Evolutionary conservation across 148 eudicot species (phyloP), one percentile per base, ranked within the genome.

Genomic region (Fagopyrum esculentum): DNA sequence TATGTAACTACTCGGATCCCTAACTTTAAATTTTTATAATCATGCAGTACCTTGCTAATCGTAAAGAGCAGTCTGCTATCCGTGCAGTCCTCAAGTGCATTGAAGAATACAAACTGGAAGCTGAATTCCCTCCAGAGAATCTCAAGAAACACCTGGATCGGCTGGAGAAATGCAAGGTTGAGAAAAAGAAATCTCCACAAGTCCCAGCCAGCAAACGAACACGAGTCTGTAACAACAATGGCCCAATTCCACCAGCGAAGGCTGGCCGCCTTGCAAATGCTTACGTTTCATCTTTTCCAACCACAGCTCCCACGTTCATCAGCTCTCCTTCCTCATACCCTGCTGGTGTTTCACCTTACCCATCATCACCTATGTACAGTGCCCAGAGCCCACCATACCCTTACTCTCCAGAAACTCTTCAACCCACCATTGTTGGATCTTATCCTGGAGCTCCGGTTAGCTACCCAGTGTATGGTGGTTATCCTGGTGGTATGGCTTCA

Each of bases 191-290:
- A 85, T 86, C 93, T 17, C 79, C 91, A 30, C 80, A 89, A 50
- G 82, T 83, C 50, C 91, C 93, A 8, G 96, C 97, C 64, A 88
- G 88, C 87, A 91, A 91, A 71, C 78, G 98, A 46, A 94, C 93
- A 45, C 83, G 98, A 49, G 93, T 85, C 48, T 87, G 89, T 82
- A 88, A 83, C 78, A 89, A 92, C 1, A 89, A 91, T 1, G 97
- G 98, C 43, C 91, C 97, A 13, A 88, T 91, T 94, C 98, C 95
- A 6, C 98, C 97, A 50, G 97, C 98, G 77, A 93, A 93, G 89
- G 98, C 95, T 1, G 97, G 97, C 16, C 95, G 98, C 72, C 83
- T 87, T 1, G 87, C 95, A 57, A 94, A 91, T 70, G 91, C 98
- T 6, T 94, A 94, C 26, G 98, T 94, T 8, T 91, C 97, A 46